Percentiles rank a stretch among this genome's conserved stretches.
These are phyloP conservation scores for Vitis riparia DNA, from an alignment of 164 flowering plant species.

Conservation along the genomic window DNA sequence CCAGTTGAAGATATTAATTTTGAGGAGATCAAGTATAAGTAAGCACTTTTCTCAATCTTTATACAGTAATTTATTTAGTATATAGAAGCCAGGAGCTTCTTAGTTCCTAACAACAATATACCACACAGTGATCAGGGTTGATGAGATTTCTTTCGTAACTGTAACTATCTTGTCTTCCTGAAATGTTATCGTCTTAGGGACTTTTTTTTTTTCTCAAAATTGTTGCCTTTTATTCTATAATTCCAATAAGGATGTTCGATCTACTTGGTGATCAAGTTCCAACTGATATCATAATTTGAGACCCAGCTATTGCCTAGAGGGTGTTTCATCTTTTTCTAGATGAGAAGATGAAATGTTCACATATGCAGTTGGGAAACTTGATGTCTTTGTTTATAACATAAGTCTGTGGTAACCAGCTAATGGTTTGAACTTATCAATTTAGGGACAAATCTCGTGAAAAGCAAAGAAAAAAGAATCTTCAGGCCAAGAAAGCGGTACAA, in stretches of 20 bases:
- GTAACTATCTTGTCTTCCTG: too few species aligned
- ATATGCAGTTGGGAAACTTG: neutral
- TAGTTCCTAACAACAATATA: neutral
- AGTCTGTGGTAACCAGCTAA: constrained; percentile 1
- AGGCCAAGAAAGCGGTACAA: constrained; percentile 49
- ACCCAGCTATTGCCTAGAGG: too few species aligned
- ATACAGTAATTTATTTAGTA: neutral
- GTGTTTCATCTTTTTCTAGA: too few species aligned
- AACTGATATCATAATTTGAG: too few species aligned
- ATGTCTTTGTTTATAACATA: neutral
- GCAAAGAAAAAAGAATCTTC: constrained; percentile 78
- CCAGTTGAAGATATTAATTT: constrained; percentile 66
- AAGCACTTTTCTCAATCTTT: constrained; percentile 24
- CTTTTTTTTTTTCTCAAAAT: too few species aligned
- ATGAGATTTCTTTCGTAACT: too few species aligned
- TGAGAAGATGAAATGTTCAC: too few species aligned
- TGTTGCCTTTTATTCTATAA: too few species aligned
- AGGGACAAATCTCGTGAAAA: constrained; percentile 93
- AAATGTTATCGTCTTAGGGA: too few species aligned
- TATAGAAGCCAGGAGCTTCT: neutral
- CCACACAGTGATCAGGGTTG: too few species aligned
- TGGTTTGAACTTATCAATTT: neutral
- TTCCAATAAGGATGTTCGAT: too few species aligned
- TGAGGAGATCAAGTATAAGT: constrained; percentile 82
- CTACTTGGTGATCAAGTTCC: too few species aligned